These are phyloP conservation scores for Fusarium siculi DNA, from an alignment of 2,329 filamentous ascomycete species.

Conservation along the genomic window DNA sequence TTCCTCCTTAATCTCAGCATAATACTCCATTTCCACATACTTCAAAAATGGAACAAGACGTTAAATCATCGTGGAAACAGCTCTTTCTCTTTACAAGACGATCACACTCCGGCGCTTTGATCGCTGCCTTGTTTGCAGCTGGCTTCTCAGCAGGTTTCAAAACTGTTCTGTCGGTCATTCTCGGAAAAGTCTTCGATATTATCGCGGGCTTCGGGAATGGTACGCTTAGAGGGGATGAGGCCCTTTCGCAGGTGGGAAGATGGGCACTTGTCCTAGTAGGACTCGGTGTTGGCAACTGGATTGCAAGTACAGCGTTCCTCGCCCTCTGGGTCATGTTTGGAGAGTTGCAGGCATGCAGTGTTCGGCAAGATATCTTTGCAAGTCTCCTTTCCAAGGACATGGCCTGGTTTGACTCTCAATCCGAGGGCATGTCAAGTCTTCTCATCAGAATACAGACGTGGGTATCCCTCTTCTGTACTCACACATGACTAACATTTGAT, in stretches of 20 bases:
- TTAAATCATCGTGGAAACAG: constrained; percentile 49
- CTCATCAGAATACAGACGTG: constrained; percentile 80
- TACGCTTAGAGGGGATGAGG: constrained; percentile 56
- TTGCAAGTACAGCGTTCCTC: constrained; percentile 74
- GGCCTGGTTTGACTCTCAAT: constrained; percentile 81
- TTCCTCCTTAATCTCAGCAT: neutral
- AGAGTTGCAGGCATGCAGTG: constrained; percentile 78
- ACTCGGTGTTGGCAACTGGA: constrained; percentile 73
- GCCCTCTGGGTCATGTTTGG: constrained; percentile 80
- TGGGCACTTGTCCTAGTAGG: constrained; percentile 72
- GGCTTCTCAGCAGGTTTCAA: constrained; percentile 69
- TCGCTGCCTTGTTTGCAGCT: constrained; percentile 65
- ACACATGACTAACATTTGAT: neutral
- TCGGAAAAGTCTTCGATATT: constrained; percentile 79
- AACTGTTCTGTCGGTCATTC: constrained; percentile 74
- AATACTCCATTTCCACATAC: neutral
- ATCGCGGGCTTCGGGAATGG: constrained; percentile 74
- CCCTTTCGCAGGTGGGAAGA: constrained; percentile 65
- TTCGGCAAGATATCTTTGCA: constrained; percentile 72
- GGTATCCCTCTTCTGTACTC: constrained; percentile 41
- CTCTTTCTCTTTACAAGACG: constrained; percentile 80
- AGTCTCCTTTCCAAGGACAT: constrained; percentile 78
- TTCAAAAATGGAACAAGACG: constrained; percentile 30
- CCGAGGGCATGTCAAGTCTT: constrained; percentile 77
- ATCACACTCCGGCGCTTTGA: constrained; percentile 66